Evolutionary conservation across 2,329 filamentous ascomycete genomes (phyloP).

Genomic region (Gyromitra esculenta): DNA sequence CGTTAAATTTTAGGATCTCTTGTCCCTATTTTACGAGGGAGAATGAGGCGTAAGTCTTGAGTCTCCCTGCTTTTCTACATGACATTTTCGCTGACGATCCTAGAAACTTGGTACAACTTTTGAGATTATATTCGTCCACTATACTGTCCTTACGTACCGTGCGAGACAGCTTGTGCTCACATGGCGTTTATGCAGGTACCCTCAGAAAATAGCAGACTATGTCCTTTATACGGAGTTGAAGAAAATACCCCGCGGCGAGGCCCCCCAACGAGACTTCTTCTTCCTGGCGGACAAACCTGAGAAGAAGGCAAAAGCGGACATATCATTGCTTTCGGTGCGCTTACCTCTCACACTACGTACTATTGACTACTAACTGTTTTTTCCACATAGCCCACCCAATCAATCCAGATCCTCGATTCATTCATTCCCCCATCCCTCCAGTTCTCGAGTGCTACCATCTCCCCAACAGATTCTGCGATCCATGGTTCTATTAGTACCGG

Average conservation of each 20-base stretch:
- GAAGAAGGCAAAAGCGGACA: slow-evolving; percentile 47
- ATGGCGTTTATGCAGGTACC: slow-evolving; percentile 62
- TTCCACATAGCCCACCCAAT: slow-evolving; percentile 51
- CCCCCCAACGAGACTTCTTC: slow-evolving; percentile 63
- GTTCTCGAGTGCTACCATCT: slow-evolving; percentile 63
- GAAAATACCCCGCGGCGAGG: slow-evolving; percentile 62
- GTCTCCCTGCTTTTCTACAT: slow-evolving; percentile 1
- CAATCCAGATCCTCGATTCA: slow-evolving; percentile 61
- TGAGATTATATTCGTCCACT: slow-evolving; percentile 5
- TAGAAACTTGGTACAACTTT: slow-evolving; percentile 43
- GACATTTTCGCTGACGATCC: slow-evolving; percentile 30
- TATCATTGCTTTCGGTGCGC: slow-evolving; percentile 36
- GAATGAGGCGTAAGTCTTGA: slow-evolving; percentile 64
- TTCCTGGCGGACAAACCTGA: slow-evolving; percentile 59
- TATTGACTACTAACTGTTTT: slow-evolving; percentile 28
- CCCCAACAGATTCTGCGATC: slow-evolving; percentile 59
- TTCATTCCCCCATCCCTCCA: slow-evolving; percentile 64
- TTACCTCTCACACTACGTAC: slow-evolving; percentile 7
- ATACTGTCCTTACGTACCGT: slow-evolving; percentile 57
- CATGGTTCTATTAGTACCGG: slow-evolving; percentile 67
- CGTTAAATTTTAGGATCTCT: slow-evolving; percentile 63
- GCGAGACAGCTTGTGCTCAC: slow-evolving; percentile 45
- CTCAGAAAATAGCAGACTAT: slow-evolving; percentile 66
- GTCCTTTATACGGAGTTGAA: slow-evolving; percentile 62
- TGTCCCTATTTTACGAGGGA: slow-evolving; percentile 65